These are phyloP conservation scores for Taiwanofungus camphoratus DNA, from an alignment of 1,284 basidiomycete genomes.

Conservation along the genomic window DNA sequence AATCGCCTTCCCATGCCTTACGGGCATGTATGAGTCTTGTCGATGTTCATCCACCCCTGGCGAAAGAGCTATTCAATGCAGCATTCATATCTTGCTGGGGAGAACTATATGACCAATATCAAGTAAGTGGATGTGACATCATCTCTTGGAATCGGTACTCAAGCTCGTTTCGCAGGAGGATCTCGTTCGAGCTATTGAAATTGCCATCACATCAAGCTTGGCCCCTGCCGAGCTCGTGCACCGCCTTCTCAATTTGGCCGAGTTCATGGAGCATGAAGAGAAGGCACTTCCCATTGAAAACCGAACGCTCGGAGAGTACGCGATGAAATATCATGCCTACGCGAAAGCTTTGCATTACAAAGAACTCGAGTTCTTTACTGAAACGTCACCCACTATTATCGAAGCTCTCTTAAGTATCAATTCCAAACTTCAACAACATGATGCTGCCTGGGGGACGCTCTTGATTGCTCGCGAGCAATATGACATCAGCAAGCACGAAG, in stretches of 20 bases:
- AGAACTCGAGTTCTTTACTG: constrained; percentile 94
- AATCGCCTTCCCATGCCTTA: constrained; percentile 95
- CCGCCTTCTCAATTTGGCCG: constrained; percentile 90
- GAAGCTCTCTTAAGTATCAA: constrained; percentile 97
- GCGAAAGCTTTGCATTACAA: constrained; percentile 99
- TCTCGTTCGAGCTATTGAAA: constrained; percentile 87
- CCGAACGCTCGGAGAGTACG: constrained; percentile 89
- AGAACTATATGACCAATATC: constrained; percentile 94
- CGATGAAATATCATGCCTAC: constrained; percentile 91
- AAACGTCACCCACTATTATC: constrained; percentile 83
- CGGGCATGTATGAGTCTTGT: constrained; percentile 94
- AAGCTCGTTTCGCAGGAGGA: constrained; percentile 62
- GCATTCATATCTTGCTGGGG: constrained; percentile 99
- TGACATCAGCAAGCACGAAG: constrained; percentile 85
- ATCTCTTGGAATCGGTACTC: neutral
- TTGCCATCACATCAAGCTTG: constrained; percentile 75
- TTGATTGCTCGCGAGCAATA: constrained; percentile 82
- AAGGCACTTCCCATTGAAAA: constrained; percentile 94
- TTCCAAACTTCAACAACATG: constrained; percentile 94
- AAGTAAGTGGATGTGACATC: constrained; percentile 42
- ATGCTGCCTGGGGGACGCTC: constrained; percentile 94
- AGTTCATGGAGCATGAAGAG: constrained; percentile 99
- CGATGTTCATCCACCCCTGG: constrained; percentile 87
- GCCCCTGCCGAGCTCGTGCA: constrained; percentile 93
- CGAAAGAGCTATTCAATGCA: constrained; percentile 95